These are phyloP conservation scores for Triadica sebifera DNA, from an alignment of 345 rosid genomes.

Conservation along the genomic window DNA sequence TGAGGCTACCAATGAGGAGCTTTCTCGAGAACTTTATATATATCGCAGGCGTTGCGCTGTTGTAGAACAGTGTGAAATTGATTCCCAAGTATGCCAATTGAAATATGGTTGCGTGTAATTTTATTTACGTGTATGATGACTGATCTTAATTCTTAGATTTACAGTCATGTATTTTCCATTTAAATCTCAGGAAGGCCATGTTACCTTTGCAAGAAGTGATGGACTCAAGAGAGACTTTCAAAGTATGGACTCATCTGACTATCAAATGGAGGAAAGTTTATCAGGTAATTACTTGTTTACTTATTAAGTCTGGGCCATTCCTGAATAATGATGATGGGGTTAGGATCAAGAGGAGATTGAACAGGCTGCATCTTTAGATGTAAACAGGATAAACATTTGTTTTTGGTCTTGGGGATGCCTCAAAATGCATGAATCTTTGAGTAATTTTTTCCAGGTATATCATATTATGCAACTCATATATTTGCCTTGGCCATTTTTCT, in stretches of 20 bases:
- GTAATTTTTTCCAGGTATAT: too few relatives aligned
- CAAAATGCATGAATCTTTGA: background rate
- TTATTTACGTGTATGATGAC: background rate
- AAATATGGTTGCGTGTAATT: background rate
- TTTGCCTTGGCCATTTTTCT: conserved; percentile 12
- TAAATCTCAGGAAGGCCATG: conserved; percentile 62
- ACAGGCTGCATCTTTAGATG: background rate
- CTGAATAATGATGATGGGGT: background rate
- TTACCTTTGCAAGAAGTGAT: conserved; percentile 60
- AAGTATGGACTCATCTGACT: conserved; percentile 71
- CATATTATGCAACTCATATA: background rate
- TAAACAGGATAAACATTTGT: background rate
- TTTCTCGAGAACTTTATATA: conserved; percentile 84
- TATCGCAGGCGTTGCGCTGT: conserved; percentile 61
- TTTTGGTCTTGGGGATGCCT: background rate
- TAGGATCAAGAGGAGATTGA: background rate
- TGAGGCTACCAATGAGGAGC: conserved; percentile 87
- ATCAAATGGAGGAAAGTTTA: conserved; percentile 69
- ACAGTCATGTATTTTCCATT: background rate
- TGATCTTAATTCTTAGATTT: background rate
- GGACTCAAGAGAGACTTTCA: conserved; percentile 81
- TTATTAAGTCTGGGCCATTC: background rate
- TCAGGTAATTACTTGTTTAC: conserved; percentile 41
- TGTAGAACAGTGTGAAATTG: conserved; percentile 59
- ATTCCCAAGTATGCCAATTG: conserved; percentile 58